Evolutionary conservation across 169 alveolate species (phyloP), one percentile per base, ranked within the genome.

Genomic region (Cryptosporidium ryanae): DNA sequence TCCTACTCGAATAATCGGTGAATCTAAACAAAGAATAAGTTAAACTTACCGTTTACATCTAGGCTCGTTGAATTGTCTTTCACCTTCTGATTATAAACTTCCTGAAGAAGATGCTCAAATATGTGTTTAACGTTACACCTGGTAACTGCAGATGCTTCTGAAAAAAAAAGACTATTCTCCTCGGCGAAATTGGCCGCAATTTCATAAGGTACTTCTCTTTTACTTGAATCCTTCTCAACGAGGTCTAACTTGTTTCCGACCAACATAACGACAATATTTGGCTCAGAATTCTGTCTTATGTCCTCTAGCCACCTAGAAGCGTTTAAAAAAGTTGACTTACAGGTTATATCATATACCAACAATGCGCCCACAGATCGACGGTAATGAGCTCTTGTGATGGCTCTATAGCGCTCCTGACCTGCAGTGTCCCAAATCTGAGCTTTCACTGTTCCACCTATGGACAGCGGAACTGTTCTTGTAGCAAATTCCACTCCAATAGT

Each of bases 401-500:
- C 96, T 66, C 98, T 91, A 89, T 96, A 96, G 50, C 98, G 94
- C 89, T 96, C 98, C 66, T 96, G 98, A 2, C 98, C 98, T 32
- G 98, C 98, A 2, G 98, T 96, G 81, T 96, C 98, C 96, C 97
- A 91, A 32, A 94, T 95, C 95, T 96, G 97, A 15, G 98, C 98
- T 82, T 95, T 96, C 57, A 96, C 98, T 38, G 96, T 96, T 27
- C 99, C 99, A 17, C 99, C 99, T 64, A 93, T 95, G 32, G 97
- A 96, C 50, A 96, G 93, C 17, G 98, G 98, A 25, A 98, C 98
- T 17, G 98, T 96, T 64, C 98, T 95, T 0, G 99, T 97, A 23
- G 99, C 99, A 90, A 98, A 98, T 90, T 98, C 99, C 18, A 98
- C 99, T 67, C 99, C 99, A 57, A 98, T 97, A 43, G 99, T 98